Evolutionary conservation across 129 eudicot species (phyloP).

Genomic region (Lactuca sativa): DNA sequence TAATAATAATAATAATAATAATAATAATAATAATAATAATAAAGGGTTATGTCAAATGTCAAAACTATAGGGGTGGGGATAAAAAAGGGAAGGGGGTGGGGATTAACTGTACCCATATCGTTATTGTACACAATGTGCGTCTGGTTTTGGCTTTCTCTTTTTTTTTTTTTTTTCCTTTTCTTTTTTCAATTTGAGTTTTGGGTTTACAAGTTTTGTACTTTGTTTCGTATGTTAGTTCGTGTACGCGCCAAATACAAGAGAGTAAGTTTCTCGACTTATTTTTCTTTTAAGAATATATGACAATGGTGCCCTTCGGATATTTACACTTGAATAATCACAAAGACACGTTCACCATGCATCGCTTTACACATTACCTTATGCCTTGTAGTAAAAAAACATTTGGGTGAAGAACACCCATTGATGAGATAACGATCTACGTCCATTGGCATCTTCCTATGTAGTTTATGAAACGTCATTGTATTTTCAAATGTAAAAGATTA

Average conservation of each 20-base stretch:
- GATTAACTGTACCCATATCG: not conserved
- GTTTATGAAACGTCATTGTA: constrained; percentile 9
- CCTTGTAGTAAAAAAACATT: constrained; percentile 15
- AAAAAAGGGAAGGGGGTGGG: no score
- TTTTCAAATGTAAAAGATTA: not conserved
- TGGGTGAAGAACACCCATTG: constrained; percentile 15
- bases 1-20: no score
- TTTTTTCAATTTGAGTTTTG: constrained; percentile 11
- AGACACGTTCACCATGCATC: constrained; percentile 18
- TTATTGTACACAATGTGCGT: constrained; percentile 24
- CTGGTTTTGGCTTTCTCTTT: constrained; percentile 25
- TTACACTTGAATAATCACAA: constrained; percentile 28
- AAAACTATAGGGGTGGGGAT: no score
- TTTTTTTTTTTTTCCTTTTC: not conserved
- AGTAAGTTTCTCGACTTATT: constrained; percentile 21
- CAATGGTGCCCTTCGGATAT: constrained; percentile 22
- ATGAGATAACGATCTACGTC: constrained; percentile 2
- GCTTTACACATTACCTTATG: not conserved
- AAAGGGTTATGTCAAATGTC: no score
- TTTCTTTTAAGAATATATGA: constrained; percentile 20
- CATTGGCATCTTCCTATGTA: constrained; percentile 21
- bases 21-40: no score
- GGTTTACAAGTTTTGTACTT: constrained; percentile 27
- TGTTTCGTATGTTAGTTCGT: constrained; percentile 17
- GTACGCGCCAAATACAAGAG: constrained; percentile 37